Base-by-base conservation (phyloP, 75 land plant species). In the Isoetes taiwanensis region DNA sequence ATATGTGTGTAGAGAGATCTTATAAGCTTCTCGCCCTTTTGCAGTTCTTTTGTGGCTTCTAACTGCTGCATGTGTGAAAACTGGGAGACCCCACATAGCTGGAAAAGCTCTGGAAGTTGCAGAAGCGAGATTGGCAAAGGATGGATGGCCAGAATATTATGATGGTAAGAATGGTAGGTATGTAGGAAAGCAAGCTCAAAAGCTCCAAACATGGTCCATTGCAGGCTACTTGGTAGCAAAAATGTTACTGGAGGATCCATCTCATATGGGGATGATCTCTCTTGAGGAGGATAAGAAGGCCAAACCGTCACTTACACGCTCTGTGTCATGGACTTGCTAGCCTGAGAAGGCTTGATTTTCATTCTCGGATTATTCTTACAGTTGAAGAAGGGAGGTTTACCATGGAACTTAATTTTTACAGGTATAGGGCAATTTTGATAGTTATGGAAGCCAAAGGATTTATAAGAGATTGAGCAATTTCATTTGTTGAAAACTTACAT, bases 231-330 rank as follows among this genome's bases (percentile, higher is more conserved):
- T 86, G 54, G 91, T 86, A 28, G 83, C 91, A 0, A 86, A 86
- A 68, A 86, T 86, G 91, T 61, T 86, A 87, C 66, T 83, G 31
- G 91, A 86, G 43, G 91, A 86, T 57, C 91, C 91, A 0, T 82
- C 91, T 5, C 91, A 86, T 59, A 52, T 86, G 62, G 83, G 83
- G 0, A 83, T 86, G 91, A 77, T 86, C 20, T 79, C 89, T 10
- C 54, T 86, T 24, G 91, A 83, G 43, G 91, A 86, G 58, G 87
- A 86, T 60, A 80, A 73, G 39, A 63, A 19, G 24, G 77, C 83
- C 83, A 83, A 86, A 72, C 86, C 91, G 24, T 20, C 75, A 12
- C 65, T 86, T 16, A 80, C 79, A 24, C 67, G 91, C 77, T 86
- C 91, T 2, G 64, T 72, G 4, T 86, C 91, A 11, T 86, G 91